A percentile compares a stretch with the other conserved stretches of the same genome.
These are phyloP conservation scores for Quercus glauca DNA, from an alignment of 306 rosid genomes.

Conservation along the genomic window DNA sequence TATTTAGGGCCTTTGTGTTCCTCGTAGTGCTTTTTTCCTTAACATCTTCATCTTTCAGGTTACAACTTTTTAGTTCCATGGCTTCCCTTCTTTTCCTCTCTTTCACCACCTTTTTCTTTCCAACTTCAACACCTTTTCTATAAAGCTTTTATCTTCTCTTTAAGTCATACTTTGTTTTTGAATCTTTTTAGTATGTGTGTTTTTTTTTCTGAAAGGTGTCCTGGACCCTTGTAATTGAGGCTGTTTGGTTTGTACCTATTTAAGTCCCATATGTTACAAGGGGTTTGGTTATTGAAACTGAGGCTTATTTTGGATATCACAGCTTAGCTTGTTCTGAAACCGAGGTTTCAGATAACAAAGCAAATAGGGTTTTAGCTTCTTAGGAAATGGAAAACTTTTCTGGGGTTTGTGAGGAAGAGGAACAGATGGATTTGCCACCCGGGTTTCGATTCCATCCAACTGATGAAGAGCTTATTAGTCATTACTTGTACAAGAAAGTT, in stretches of 20 bases:
- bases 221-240: conserved; percentile 8
- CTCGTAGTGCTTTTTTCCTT: conserved; percentile 27
- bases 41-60: conserved; percentile 27
- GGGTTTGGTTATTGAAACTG: neutral
- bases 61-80: conserved; percentile 27
- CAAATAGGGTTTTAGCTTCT: conserved; percentile 11
- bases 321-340: neutral
- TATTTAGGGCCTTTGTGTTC: conserved; percentile 55
- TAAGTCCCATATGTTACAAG: neutral
- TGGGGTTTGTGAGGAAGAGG: conserved; percentile 35
- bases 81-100: conserved; percentile 28
- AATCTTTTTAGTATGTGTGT: conserved; percentile 27
- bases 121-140: conserved; percentile 15
- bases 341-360: neutral
- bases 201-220: conserved; percentile 1
- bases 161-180: conserved; percentile 1
- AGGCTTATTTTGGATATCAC: neutral
- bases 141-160: conserved; percentile 24
- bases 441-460: conserved; percentile 96
- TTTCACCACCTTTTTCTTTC: conserved; percentile 4
- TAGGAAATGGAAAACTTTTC: conserved; percentile 50
- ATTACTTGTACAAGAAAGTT: conserved; percentile 68
- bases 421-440: conserved; percentile 67
- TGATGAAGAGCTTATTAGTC: conserved; percentile 95
- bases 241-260: conserved; percentile 15